Conservation (phyloP, 2,329 filamentous ascomycete genomes). For the Cladosporium sp. region DNA sequence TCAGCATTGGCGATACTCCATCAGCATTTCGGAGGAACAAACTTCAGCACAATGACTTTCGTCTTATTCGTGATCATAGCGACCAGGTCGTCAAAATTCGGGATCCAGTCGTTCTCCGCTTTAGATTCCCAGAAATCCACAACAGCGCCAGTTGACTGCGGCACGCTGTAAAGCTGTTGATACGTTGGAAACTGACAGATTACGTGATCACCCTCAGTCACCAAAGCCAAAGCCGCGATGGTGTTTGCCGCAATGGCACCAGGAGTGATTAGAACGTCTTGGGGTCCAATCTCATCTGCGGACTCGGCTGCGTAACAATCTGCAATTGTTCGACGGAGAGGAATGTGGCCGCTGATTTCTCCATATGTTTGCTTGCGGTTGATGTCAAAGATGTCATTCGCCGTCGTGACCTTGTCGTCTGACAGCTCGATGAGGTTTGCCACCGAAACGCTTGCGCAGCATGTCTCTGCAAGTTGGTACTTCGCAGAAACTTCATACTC, state of each 20-base stretch:
- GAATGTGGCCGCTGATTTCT: constrained; percentile 62
- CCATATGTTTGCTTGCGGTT: constrained; percentile 66
- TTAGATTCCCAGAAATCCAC: constrained; percentile 73
- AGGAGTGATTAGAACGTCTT: constrained; percentile 64
- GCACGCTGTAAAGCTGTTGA: constrained; percentile 75
- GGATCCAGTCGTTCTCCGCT: constrained; percentile 60
- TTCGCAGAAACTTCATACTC: constrained; percentile 48
- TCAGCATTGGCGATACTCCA: constrained; percentile 22
- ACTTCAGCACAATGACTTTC: constrained; percentile 64
- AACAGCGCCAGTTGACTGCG: constrained; percentile 67
- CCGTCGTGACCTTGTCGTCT: constrained; percentile 46
- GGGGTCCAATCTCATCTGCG: constrained; percentile 39
- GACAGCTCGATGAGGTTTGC: constrained; percentile 59
- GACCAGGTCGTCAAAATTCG: constrained; percentile 62
- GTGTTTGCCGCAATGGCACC: constrained; percentile 82
- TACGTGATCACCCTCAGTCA: constrained; percentile 73
- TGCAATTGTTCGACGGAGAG: constrained; percentile 52
- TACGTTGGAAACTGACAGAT: constrained; percentile 84
- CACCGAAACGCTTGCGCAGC: constrained; percentile 68
- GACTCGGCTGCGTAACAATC: constrained; percentile 36
- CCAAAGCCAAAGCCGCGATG: constrained; percentile 64
- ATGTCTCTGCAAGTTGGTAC: constrained; percentile 75
- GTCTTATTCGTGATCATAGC: constrained; percentile 62
- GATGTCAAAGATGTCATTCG: constrained; percentile 40
- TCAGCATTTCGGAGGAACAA: constrained; percentile 5